These are phyloP conservation scores for Trichoderma orchidacearum DNA, from an alignment of 495 filamentous ascomycete species.

Conservation along the genomic window DNA sequence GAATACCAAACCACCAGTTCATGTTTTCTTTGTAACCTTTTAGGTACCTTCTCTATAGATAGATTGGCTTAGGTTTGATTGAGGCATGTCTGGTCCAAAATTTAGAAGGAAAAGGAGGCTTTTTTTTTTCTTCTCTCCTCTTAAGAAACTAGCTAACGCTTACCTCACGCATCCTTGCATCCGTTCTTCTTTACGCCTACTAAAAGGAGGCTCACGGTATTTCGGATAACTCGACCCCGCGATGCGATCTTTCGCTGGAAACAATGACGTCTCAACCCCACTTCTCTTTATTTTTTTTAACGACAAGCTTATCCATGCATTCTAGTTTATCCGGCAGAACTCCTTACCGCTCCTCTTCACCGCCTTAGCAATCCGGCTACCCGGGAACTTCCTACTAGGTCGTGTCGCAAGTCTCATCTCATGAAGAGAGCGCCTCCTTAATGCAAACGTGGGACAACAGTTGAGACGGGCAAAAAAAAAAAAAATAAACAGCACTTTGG, in stretches of 20 bases:
- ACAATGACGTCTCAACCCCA: not conserved
- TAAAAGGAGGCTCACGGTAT: too few relatives aligned
- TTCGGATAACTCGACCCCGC: not conserved
- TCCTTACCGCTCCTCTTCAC: not conserved
- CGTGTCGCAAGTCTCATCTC: not conserved
- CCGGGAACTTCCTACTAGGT: not conserved
- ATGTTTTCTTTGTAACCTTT: too few relatives aligned
- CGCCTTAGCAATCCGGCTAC: not conserved
- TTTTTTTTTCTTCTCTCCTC: too few relatives aligned
- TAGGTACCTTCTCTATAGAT: too few relatives aligned
- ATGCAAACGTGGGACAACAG: not conserved
- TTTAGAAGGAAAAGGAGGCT: too few relatives aligned
- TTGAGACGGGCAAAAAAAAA: not conserved
- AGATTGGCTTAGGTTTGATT: too few relatives aligned
- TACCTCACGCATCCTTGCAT: too few relatives aligned
- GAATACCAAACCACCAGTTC: too few relatives aligned
- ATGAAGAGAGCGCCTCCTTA: not conserved
- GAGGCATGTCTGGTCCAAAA: too few relatives aligned
- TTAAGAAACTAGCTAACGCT: too few relatives aligned
- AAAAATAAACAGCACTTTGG: not conserved
- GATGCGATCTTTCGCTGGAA: not conserved
- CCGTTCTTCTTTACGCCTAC: too few relatives aligned
- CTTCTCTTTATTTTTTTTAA: too few relatives aligned
- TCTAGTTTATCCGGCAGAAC: conserved; percentile 1
- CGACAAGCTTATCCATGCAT: not conserved